phyloP scores from a whole-genome alignment of 1,139 yeast species.

The Kluyveromyces sp. region DNA sequence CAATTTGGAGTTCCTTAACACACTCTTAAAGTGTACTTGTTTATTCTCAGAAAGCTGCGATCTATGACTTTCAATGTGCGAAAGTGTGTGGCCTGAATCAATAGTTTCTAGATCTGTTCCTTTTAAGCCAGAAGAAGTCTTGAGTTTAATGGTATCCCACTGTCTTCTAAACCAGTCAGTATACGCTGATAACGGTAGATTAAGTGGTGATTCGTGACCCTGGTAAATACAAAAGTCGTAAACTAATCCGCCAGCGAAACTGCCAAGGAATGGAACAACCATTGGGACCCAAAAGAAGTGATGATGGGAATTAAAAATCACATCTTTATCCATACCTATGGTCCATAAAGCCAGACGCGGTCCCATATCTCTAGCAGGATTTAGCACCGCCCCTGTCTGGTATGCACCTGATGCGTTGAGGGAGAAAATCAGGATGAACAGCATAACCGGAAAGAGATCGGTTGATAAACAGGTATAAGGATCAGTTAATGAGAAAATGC shows the following conservation, averaged over 20 bases:
- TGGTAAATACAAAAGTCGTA: conserved; percentile 43
- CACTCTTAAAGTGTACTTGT: conserved; percentile 22
- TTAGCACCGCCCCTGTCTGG: conserved; percentile 46
- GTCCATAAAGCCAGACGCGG: conserved; percentile 42
- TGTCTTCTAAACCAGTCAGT: conserved; percentile 20
- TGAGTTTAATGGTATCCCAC: conserved; percentile 12
- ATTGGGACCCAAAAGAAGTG: conserved; percentile 47
- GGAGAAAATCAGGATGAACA: conserved; percentile 37
- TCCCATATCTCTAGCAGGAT: conserved; percentile 46
- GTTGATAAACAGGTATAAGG: conserved; percentile 41
- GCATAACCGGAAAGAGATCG: conserved; percentile 37
- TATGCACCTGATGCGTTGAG: conserved; percentile 40
- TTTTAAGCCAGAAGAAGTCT: neutral
- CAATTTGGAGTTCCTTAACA: conserved; percentile 6
- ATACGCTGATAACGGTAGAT: conserved; percentile 32
- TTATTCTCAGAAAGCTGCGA: conserved; percentile 10
- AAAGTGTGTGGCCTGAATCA: neutral
- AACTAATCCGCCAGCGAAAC: conserved; percentile 37
- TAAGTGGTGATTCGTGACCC: conserved; percentile 43
- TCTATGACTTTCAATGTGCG: conserved; percentile 1
- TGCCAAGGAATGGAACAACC: conserved; percentile 40
- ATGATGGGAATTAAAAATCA: conserved; percentile 33
- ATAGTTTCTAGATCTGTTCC: conserved; percentile 1
- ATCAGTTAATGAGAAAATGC: conserved; percentile 42
- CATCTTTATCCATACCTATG: conserved; percentile 38